Base-by-base conservation (phyloP, 2,329 filamentous ascomycete species). In the Pyrenophora teres region DNA sequence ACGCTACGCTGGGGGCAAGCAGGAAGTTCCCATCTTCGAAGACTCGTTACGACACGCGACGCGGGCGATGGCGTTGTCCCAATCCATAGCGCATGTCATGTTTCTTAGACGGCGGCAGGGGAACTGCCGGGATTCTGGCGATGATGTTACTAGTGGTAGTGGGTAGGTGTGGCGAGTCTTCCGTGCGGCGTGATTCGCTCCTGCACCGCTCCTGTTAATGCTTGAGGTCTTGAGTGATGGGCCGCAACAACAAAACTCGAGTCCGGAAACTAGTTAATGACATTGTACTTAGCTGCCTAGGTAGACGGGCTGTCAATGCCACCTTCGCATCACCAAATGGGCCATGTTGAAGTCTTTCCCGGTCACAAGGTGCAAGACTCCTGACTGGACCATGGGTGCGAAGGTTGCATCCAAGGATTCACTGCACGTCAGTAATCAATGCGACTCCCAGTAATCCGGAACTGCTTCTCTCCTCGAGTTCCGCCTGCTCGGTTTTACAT, bases 161-260 rank as follows among this genome's bases (percentile, higher is more conserved):
- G 40, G 32, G 45, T 50, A 61, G 31, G 56, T 61, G 37, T 55
- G 60, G 60, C 56, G 56, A 61, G 36, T 13, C 30, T 43, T 63
- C 60, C 60, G 51, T 37, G 36, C 19, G 18, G 9, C 10, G 35
- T 60, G 49, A 60, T 59, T 62, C 45, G 59, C 32, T 30, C n/a
- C 19, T 16, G n/a, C 23, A 27, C n/a, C 16, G 19, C 13, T 36
- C 27, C 16, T 37, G 10, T 18, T 25, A 15, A 16, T 12, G 18
- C 30, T n/a, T 7, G 16, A 31, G 10, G 15, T 18, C 38, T 30
- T 18, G 27, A 30, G 50, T 46, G 31, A 35, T 42, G 21, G 39
- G 18, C 18, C 15, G 30, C 32, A 13, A 27, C 21, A 19, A 19
- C n/a, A 36, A 31, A 39, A 31, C 9, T 18, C 30, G 2, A 39